These are phyloP conservation scores for Fusarium sp. DNA, from an alignment of 2,329 filamentous ascomycete genomes.

Conservation along the genomic window DNA sequence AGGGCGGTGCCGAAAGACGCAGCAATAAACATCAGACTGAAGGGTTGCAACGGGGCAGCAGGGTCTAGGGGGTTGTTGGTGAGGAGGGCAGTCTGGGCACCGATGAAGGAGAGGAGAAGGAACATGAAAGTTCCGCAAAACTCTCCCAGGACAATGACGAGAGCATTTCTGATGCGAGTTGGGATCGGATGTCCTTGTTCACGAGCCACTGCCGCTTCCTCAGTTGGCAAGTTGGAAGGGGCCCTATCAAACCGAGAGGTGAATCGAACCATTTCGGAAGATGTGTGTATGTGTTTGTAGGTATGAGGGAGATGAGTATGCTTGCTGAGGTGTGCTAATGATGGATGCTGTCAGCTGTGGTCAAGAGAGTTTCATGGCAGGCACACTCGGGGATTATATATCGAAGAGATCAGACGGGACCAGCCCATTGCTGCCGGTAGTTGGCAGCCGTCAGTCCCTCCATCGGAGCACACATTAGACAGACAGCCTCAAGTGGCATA, in stretches of 20 bases:
- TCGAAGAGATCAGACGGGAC: slow-evolving; percentile 6
- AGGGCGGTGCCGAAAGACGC: slow-evolving; percentile 60
- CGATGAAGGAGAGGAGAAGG: slow-evolving; percentile 56
- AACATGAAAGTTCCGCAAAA: slow-evolving; percentile 65
- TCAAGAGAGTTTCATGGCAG: slow-evolving; percentile 13
- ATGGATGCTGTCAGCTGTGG: slow-evolving; percentile 2
- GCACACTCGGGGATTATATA: slow-evolving; percentile 28
- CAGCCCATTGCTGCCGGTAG: background rate
- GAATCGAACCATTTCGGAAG: slow-evolving; percentile 25
- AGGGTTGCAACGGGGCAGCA: slow-evolving; percentile 44
- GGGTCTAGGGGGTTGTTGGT: slow-evolving; percentile 44
- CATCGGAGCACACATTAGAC: slow-evolving; percentile 22
- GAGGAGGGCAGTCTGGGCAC: slow-evolving; percentile 51
- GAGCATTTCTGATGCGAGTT: slow-evolving; percentile 44
- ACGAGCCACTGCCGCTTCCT: slow-evolving; percentile 16
- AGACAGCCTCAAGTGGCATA: slow-evolving; percentile 13
- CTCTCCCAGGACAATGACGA: slow-evolving; percentile 58
- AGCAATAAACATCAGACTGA: slow-evolving; percentile 59
- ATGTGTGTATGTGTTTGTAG: background rate
- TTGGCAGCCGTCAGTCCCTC: slow-evolving; percentile 15
- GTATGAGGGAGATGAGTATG: background rate
- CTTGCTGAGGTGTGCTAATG: background rate
- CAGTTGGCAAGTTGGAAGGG: slow-evolving; percentile 26
- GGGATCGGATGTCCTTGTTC: slow-evolving; percentile 12
- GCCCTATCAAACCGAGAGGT: slow-evolving; percentile 6